Conservation (phyloP, 768 basidiomycete genomes). For the Strobilomyces confusus region DNA sequence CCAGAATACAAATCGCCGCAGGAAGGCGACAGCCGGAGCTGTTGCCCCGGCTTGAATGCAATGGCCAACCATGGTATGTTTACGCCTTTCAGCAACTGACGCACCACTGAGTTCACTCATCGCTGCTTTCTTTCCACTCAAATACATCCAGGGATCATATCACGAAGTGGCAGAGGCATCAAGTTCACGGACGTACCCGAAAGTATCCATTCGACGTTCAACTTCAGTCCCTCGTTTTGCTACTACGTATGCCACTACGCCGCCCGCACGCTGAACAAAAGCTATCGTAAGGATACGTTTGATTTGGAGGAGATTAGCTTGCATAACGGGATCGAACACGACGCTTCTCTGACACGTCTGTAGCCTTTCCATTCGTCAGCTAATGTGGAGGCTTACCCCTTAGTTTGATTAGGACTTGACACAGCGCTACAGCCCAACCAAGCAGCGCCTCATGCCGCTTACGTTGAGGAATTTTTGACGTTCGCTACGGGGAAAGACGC, state of each 20-base stretch:
- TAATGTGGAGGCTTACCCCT: background rate
- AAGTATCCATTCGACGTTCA: conserved; percentile 53
- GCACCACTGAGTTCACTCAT: background rate
- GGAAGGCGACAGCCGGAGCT: conserved; percentile 62
- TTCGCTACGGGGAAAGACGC: conserved; percentile 56
- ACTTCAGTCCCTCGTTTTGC: conserved; percentile 66
- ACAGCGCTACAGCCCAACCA: conserved; percentile 46
- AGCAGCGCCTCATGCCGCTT: conserved; percentile 42
- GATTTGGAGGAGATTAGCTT: conserved; percentile 44
- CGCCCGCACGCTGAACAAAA: conserved; percentile 54
- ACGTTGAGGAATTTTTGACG: conserved; percentile 53
- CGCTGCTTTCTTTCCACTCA: background rate
- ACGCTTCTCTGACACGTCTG: conserved; percentile 26
- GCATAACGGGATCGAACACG: conserved; percentile 15
- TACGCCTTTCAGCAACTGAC: conserved; percentile 28
- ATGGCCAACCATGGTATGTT: conserved; percentile 75
- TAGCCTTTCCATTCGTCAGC: background rate
- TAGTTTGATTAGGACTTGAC: conserved; percentile 49
- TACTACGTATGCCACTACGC: conserved; percentile 55
- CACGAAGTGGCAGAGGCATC: conserved; percentile 69
- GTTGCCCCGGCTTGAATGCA: conserved; percentile 72
- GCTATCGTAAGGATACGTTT: conserved; percentile 53
- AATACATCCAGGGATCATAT: conserved; percentile 32
- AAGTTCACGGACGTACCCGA: conserved; percentile 42
- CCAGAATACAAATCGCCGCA: conserved; percentile 58